Evolutionary conservation across 805 yeast genomes (phyloP).

Genomic region (Candida silvicultrix): DNA sequence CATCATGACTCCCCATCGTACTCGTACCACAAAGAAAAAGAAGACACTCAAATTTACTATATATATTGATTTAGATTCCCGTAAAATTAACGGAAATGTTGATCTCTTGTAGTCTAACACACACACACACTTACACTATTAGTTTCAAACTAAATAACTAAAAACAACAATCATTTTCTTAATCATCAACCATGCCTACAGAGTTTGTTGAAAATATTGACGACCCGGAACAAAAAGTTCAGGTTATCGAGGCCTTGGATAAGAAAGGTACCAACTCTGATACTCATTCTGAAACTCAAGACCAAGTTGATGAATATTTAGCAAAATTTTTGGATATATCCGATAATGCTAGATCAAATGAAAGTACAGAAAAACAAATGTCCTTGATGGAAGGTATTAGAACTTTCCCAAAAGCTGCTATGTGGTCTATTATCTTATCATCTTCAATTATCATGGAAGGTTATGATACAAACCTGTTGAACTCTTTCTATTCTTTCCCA

Average conservation of each 20-base stretch:
- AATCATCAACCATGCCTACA: background rate
- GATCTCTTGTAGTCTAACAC: no score
- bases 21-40: no score
- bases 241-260: constrained; percentile 2
- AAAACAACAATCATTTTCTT: no score
- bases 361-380: constrained; percentile 11
- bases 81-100: background rate
- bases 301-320: constrained; percentile 10
- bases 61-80: background rate
- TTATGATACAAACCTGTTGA: constrained; percentile 30
- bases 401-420: constrained; percentile 25
- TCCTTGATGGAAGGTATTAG: constrained; percentile 12
- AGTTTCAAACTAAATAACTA: background rate
- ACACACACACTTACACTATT: background rate
- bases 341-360: constrained; percentile 12
- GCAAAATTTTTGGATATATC: constrained; percentile 16
- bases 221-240: constrained; percentile 5
- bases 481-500: constrained; percentile 31
- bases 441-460: constrained; percentile 36
- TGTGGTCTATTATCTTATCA: constrained; percentile 34
- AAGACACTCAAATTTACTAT: no score
- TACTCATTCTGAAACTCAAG: constrained; percentile 2
- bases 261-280: constrained; percentile 6
- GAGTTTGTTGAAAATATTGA: constrained; percentile 13
- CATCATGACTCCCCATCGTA: background rate